Evolutionary conservation across 176 grass and related monocot genomes (phyloP).

Genomic region (Cymbopogon citratus): DNA sequence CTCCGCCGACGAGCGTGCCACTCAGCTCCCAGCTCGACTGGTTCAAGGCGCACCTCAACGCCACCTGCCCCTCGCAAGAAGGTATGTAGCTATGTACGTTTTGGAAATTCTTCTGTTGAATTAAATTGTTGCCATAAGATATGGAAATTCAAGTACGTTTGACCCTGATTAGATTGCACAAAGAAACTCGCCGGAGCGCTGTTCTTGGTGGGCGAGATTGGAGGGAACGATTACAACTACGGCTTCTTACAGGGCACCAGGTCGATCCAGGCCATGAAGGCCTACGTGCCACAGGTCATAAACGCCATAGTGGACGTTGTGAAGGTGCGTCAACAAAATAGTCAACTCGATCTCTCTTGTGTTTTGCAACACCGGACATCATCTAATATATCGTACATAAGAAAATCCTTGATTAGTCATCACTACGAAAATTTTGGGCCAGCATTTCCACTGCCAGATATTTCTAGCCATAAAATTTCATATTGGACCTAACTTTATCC

Average conservation of each 20-base stretch:
- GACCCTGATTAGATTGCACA: slow-evolving; percentile 51
- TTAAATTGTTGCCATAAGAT: not conserved
- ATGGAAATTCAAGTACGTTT: no score
- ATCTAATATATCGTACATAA: no score
- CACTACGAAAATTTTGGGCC: not conserved
- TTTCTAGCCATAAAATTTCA: not conserved
- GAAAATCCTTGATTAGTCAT: not conserved
- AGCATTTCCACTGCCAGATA: not conserved
- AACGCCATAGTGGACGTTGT: slow-evolving; percentile 44
- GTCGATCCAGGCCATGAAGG: slow-evolving; percentile 46
- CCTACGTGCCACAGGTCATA: slow-evolving; percentile 71
- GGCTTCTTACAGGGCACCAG: slow-evolving; percentile 53
- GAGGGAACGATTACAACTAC: slow-evolving; percentile 98
- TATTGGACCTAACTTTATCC: not conserved
- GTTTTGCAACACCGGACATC: no score
- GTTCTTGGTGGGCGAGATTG: slow-evolving; percentile 85
- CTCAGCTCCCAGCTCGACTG: slow-evolving; percentile 73
- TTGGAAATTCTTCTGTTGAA: not conserved
- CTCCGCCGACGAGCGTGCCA: slow-evolving; percentile 49
- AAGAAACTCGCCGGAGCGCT: slow-evolving; percentile 49
- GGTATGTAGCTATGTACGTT: not conserved
- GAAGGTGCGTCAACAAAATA: slow-evolving; percentile 29
- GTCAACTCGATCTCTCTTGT: not conserved
- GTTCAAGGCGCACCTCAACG: slow-evolving; percentile 72
- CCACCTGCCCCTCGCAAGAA: slow-evolving; percentile 50